Evolutionary conservation across 169 alveolate genomes (phyloP).

Genomic region (Plasmodium relictum): DNA sequence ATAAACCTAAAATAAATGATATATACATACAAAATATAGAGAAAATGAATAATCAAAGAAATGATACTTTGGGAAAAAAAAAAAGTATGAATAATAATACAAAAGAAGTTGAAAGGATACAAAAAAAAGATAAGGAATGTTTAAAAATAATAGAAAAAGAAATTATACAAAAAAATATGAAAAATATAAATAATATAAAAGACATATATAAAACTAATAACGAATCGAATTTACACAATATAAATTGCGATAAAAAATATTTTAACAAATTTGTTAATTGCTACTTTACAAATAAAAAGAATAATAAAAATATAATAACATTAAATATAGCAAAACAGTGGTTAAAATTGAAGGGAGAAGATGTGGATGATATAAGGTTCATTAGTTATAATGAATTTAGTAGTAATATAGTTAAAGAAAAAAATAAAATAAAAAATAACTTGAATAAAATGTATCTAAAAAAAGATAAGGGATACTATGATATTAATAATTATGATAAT

Average conservation of each 20-base stretch:
- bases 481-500: slow-evolving; percentile 47
- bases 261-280: slow-evolving; percentile 14
- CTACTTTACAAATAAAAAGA: slow-evolving; percentile 19
- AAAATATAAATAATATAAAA: not conserved
- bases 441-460: not conserved
- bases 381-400: slow-evolving; percentile 24
- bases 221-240: not conserved
- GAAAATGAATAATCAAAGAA: not conserved
- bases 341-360: slow-evolving; percentile 61
- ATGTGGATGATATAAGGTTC: slow-evolving; percentile 44
- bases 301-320: slow-evolving; percentile 28
- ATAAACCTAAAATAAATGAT: slow-evolving; percentile 6
- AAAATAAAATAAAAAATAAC: slow-evolving; percentile 6
- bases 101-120: not conserved
- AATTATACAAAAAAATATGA: not conserved
- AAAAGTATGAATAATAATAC: too few species aligned
- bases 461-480: slow-evolving; percentile 5
- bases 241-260: not conserved
- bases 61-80: too few species aligned
- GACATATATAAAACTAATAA: not conserved
- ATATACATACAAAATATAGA: not conserved
- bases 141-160: not conserved
- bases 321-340: slow-evolving; percentile 56
- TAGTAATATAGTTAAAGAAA: slow-evolving; percentile 31
- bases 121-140: not conserved